A percentile compares a stretch with the other conserved stretches of the same genome.
These are phyloP conservation scores for Microdochium paspali DNA, from an alignment of 2,329 filamentous ascomycete genomes.

Conservation along the genomic window DNA sequence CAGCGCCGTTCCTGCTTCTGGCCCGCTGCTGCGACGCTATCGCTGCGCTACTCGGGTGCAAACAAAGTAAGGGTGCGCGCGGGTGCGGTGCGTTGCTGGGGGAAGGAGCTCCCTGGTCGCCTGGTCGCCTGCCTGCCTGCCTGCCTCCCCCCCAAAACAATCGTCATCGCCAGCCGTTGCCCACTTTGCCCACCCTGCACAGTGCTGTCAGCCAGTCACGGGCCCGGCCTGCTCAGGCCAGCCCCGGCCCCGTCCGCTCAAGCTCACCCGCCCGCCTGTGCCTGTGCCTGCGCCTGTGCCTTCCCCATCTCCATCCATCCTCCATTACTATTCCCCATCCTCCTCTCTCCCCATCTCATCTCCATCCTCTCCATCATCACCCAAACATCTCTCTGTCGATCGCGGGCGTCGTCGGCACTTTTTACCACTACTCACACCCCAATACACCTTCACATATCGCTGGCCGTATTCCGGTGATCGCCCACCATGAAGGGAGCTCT, in stretches of 20 bases:
- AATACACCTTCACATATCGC: background rate
- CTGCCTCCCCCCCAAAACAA: background rate
- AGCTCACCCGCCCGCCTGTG: background rate
- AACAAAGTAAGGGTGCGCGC: too few species aligned
- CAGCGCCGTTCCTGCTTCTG: background rate
- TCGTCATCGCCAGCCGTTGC: background rate
- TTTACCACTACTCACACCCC: background rate
- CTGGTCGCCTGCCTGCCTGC: background rate
- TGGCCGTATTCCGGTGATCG: conserved; percentile 11
- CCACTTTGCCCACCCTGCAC: too few species aligned
- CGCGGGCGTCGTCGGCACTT: background rate
- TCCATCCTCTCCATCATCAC: background rate
- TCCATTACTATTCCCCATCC: background rate
- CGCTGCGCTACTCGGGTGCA: too few species aligned
- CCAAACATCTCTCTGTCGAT: conserved; percentile 1
- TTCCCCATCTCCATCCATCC: background rate
- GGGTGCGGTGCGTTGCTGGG: background rate
- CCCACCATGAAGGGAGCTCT: conserved; percentile 77
- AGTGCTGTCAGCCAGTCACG: background rate
- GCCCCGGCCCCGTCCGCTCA: background rate
- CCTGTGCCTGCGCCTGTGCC: too few species aligned
- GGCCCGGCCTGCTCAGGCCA: background rate
- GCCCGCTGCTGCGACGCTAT: background rate
- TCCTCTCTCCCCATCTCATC: background rate
- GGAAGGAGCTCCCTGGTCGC: background rate